Base-by-base conservation (phyloP, 75 land plant genomes). In the Cryptomeria japonica region DNA sequence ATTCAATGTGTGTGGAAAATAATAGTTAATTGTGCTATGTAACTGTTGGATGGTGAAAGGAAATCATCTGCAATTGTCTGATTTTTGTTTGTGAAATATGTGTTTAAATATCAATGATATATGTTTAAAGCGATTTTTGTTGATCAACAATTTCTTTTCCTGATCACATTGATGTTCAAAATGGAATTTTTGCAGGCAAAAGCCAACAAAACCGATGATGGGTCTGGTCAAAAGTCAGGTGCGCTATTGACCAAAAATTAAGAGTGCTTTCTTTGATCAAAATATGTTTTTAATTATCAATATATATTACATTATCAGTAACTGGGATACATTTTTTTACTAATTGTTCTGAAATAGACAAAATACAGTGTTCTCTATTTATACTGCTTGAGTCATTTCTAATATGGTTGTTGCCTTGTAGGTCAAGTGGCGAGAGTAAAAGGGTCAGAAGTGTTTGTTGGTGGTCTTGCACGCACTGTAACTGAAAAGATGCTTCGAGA, bases 401-500 rank as follows among this genome's bases (percentile, higher is more conserved):
- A 25, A 25, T 80, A 22, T 41, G 84, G 31, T 80, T 80, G 47
- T 80, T 42, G 13, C 25, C 84, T 39, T 80, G 13, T 46, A 80
- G 84, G 31, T 80, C 84, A 80, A 44, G 14, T 11, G 22, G 3
- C 84, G 12, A 82, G 86, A 68, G 89, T 86, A 36, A 89, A 84
- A 77, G 92, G 92, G 25, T 61, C 92, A 2, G 92, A 91, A 86
- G 91, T 91, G 9, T 91, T 91, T 85, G 89, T 91, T 72, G 92
- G 92, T 36, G 92, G 91, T 14, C 86, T 91, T 49, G 41, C 87
- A 36, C 87, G 68, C 19, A n/a, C 89, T 32, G 85, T 88, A 16
- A 90, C 88, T 37, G 92, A 91, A 75, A 53, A 76, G 42, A 88
- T 87, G 64, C 87, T 91, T 75, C 87, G 61, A 19, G 85, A 91